Base-by-base conservation (phyloP, 345 rosid genomes). In the Mangifera indica region DNA sequence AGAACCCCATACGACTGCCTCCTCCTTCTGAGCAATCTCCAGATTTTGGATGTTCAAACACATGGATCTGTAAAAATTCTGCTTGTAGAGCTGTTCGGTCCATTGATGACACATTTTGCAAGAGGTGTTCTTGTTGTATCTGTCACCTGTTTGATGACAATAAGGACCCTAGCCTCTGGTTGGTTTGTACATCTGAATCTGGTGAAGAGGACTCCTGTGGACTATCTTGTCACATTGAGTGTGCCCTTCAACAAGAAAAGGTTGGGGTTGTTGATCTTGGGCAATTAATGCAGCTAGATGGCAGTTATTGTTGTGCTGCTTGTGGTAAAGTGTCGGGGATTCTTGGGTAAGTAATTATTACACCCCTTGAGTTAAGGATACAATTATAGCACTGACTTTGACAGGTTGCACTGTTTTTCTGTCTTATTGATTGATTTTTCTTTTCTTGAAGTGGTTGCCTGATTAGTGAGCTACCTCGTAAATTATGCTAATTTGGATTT, bases 311-410 rank as follows among this genome's bases (percentile, higher is more conserved):
- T 60, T 96, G 99, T 78, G 94, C 92, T 72, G 85, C 97, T 10
- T 96, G 99, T 57, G 99, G 98, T 77, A 96, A 93, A 89, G 97
- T 93, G 69, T 91, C 98, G 17, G 91, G 91, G 57, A 87, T 96
- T 78, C 90, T 96, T 21, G 87, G 92, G 99, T 92, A 80, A 83
- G 93, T 79, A 61, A 69, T 72, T 60, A 21, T 66, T 69, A 34
- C 74, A 59, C 32, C 52, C 52, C 40, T 5, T 65, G 49, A 13
- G 21, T 54, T 13, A n/a, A 42, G 54, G 48, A 9, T 24, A 67
- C 37, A n/a, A 24, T 18, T 21, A n/a, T 70, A 22, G 24, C 14
- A 44, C 40, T 42, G 2, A n/a, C 29, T 72, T 62, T 42, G 8
- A 48, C 59, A 44, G 51, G 6, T 52, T 46, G 52, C 26, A 13